phyloP scores from a whole-genome alignment of 2,329 filamentous ascomycete species.

The Chaetomiaceae sp. region DNA sequence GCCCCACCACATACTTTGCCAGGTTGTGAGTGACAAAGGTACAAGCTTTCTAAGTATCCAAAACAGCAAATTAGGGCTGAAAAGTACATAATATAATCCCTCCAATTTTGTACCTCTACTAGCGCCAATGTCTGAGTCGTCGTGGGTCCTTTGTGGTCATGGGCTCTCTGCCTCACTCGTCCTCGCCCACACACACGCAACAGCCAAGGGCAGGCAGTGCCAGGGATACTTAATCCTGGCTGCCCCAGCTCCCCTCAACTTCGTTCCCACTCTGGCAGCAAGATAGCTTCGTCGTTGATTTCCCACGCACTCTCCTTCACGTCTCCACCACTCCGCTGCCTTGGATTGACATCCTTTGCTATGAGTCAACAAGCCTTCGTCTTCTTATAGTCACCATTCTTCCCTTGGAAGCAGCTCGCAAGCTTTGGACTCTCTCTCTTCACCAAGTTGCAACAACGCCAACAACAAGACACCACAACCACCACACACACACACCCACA shows the following conservation, averaged over 20 bases:
- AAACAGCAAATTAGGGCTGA: conserved; percentile 3
- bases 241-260: conserved; percentile 25
- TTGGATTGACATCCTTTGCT: conserved; percentile 19
- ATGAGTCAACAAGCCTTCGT: conserved; percentile 24
- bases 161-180: conserved; percentile 23
- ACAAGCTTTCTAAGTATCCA: conserved; percentile 21
- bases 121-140: conserved; percentile 25
- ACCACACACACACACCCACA: not conserved
- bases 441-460: conserved; percentile 8
- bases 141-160: conserved; percentile 30
- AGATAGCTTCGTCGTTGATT: conserved; percentile 23
- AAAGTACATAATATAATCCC: conserved; percentile 17
- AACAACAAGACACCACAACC: conserved; percentile 5
- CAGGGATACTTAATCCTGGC: conserved; percentile 26
- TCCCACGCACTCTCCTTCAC: conserved; percentile 21
- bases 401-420: conserved; percentile 15
- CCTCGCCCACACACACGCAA: conserved; percentile 18
- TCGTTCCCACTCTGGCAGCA: conserved; percentile 21
- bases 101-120: conserved; percentile 18
- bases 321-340: conserved; percentile 17
- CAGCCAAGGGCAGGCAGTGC: conserved; percentile 22
- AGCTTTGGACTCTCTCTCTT: conserved; percentile 12
- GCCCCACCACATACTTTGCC: conserved; percentile 21
- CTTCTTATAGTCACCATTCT: conserved; percentile 23
- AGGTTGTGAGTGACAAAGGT: conserved; percentile 14